phyloP scores from a whole-genome alignment of 1,284 basidiomycete species.

The Moesziomyces sp. region DNA sequence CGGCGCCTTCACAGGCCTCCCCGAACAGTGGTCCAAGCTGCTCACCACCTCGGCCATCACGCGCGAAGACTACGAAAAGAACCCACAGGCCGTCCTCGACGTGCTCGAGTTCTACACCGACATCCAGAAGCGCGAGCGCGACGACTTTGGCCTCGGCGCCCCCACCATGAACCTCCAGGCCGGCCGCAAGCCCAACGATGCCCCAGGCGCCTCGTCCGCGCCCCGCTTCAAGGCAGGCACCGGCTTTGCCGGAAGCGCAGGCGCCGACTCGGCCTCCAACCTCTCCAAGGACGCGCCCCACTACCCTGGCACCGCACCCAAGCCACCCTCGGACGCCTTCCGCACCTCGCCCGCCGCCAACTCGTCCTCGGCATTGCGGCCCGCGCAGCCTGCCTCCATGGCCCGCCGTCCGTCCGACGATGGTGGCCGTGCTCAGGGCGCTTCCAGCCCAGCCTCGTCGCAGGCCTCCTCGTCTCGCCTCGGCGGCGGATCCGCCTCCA shows the following conservation, averaged over 20 bases:
- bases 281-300: conserved; percentile 36
- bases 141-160: conserved; percentile 72
- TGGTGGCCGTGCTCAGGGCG: conserved; percentile 21
- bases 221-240: conserved; percentile 53
- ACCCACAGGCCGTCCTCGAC: conserved; percentile 95
- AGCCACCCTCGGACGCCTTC: conserved; percentile 45
- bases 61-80: conserved; percentile 93
- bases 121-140: conserved; percentile 90
- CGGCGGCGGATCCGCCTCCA: conserved; percentile 26
- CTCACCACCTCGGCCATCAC: conserved; percentile 97
- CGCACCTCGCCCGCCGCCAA: conserved; percentile 21
- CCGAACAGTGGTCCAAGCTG: conserved; percentile 95
- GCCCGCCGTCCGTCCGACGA: conserved; percentile 40
- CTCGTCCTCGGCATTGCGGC: conserved; percentile 18
- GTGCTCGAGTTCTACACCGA: conserved; percentile 99
- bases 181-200: conserved; percentile 50
- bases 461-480: conserved; percentile 36
- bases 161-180: conserved; percentile 65
- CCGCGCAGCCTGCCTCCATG: conserved; percentile 18
- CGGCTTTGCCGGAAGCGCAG: conserved; percentile 48
- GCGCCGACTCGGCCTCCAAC: conserved; percentile 26
- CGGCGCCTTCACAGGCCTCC: conserved; percentile 93
- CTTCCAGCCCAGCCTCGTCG: conserved; percentile 28
- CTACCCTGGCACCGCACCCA: conserved; percentile 21
- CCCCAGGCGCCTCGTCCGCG: conserved; percentile 31